These are phyloP conservation scores for Rosa lucieae DNA, from an alignment of 306 rosid species.

Conservation along the genomic window DNA sequence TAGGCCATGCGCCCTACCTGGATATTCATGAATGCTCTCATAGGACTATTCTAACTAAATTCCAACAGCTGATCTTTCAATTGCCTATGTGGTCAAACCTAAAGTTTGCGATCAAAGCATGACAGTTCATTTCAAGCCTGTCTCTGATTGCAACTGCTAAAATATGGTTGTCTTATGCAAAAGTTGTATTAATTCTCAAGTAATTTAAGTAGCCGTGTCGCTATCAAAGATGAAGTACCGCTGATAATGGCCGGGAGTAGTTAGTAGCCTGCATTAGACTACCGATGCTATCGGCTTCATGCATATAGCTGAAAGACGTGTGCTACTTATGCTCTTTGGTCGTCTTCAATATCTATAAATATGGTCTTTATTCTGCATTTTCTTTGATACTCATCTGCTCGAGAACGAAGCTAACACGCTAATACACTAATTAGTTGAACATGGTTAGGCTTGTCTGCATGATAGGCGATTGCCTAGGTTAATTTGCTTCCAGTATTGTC, in stretches of 20 bases:
- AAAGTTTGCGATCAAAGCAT: not conserved
- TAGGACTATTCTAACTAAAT: too few relatives aligned
- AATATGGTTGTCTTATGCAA: not conserved
- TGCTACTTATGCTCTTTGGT: constrained; percentile 7
- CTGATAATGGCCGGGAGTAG: constrained; percentile 26
- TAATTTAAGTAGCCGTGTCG: not conserved
- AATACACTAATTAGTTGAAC: not conserved
- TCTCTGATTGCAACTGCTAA: not conserved
- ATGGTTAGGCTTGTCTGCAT: constrained; percentile 13
- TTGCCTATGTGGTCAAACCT: not conserved
- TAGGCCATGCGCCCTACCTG: too few relatives aligned
- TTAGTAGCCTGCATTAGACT: constrained; percentile 18
- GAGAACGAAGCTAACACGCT: not conserved
- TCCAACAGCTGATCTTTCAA: too few relatives aligned
- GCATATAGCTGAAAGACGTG: constrained; percentile 17
- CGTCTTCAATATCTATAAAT: constrained; percentile 9
- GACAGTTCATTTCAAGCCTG: constrained; percentile 1
- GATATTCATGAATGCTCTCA: too few relatives aligned
- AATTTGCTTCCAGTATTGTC: not conserved
- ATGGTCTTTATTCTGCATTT: not conserved
- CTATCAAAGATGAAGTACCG: constrained; percentile 21
- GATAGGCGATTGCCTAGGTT: not conserved
- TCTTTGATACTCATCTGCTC: constrained; percentile 15
- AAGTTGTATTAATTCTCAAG: not conserved
- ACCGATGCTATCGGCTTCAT: not conserved